These are phyloP conservation scores for Botryobasidium botryosum DNA, from an alignment of 768 basidiomycete species.

Conservation along the genomic window DNA sequence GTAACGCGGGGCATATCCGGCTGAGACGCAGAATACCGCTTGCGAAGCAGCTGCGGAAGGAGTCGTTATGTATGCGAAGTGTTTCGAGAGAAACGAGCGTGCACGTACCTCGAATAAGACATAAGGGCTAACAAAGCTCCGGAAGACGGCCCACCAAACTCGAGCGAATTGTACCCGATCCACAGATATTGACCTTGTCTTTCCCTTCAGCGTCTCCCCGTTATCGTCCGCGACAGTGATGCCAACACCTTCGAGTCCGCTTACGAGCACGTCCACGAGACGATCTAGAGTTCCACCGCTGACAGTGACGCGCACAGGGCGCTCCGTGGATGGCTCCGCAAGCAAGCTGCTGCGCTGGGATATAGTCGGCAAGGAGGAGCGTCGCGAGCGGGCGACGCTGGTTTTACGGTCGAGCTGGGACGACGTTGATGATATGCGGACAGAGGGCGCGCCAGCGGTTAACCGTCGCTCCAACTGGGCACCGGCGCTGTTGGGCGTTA, in stretches of 20 bases:
- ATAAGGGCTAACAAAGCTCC: conserved; percentile 64
- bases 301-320: conserved; percentile 57
- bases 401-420: too few relatives aligned
- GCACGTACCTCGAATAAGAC: conserved; percentile 70
- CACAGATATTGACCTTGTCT: conserved; percentile 52
- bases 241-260: conserved; percentile 58
- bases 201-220: conserved; percentile 68
- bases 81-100: not conserved
- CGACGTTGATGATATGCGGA: too few relatives aligned
- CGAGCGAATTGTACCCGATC: conserved; percentile 56
- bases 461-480: too few relatives aligned
- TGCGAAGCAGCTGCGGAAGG: conserved; percentile 44
- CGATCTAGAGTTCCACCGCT: conserved; percentile 62
- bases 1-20: too few relatives aligned
- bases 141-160: conserved; percentile 72
- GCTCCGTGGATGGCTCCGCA: conserved; percentile 44
- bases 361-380: conserved; percentile 66
- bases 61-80: not conserved
- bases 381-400: conserved; percentile 30
- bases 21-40: conserved; percentile 45
- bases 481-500: too few relatives aligned
- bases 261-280: conserved; percentile 57
- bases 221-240: conserved; percentile 77
- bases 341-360: conserved; percentile 43
- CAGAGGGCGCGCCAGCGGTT: too few relatives aligned